A percentile compares a stretch with the other conserved stretches of the same genome.
phyloP scores from a whole-genome alignment of 768 basidiomycete genomes.

The Cytidiella melzeri region DNA sequence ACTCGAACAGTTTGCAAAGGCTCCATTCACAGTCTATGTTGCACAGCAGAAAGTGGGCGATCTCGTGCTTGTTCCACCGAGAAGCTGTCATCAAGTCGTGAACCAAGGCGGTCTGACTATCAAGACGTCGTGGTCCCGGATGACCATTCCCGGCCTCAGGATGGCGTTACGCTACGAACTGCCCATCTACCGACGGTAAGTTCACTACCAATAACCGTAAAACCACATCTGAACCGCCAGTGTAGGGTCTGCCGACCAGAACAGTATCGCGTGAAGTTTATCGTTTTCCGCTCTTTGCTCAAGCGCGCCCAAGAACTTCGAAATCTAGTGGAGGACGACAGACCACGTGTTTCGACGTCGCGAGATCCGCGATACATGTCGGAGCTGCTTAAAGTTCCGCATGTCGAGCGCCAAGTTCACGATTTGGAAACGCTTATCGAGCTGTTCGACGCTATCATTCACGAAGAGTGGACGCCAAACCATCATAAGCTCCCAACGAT shows the following conservation, averaged over 20 bases:
- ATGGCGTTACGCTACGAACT: constrained; percentile 67
- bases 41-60: constrained; percentile 73
- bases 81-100: constrained; percentile 80
- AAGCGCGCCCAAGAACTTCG: constrained; percentile 25
- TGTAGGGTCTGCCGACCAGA: constrained; percentile 74
- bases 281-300: constrained; percentile 49
- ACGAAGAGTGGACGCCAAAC: constrained; percentile 17
- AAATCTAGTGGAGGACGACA: neutral
- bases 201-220: neutral
- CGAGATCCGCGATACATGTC: neutral
- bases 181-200: constrained; percentile 73
- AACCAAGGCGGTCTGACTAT: constrained; percentile 76
- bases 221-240: neutral
- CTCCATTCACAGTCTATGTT: constrained; percentile 66
- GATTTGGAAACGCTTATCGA: constrained; percentile 11
- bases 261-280: constrained; percentile 68
- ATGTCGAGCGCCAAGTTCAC: constrained; percentile 7
- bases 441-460: constrained; percentile 20
- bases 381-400: neutral
- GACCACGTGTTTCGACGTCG: neutral
- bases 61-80: constrained; percentile 72
- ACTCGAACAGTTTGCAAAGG: constrained; percentile 53
- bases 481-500: constrained; percentile 16
- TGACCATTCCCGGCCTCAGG: constrained; percentile 59
- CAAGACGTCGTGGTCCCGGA: constrained; percentile 84